Evolutionary conservation across 1,139 yeast species (phyloP).

Genomic region (Pichia sp.): DNA sequence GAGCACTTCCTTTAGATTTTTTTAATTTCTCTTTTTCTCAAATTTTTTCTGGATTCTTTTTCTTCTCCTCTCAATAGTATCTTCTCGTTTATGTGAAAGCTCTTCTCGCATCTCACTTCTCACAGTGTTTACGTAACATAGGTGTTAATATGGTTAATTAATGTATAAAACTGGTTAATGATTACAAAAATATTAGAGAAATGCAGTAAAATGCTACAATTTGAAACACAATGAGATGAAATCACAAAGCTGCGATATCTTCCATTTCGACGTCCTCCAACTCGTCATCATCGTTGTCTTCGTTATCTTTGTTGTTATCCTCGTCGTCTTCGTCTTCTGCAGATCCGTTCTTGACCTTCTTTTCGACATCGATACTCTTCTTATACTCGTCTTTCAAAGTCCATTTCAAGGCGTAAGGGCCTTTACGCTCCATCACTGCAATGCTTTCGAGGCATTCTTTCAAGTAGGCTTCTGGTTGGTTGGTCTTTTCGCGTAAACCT

Average conservation of each 20-base stretch:
- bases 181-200: background rate
- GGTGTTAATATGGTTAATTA: too few relatives aligned
- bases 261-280: slow-evolving; percentile 33
- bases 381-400: slow-evolving; percentile 87
- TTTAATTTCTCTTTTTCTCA: background rate
- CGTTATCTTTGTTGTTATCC: slow-evolving; percentile 42
- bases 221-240: background rate
- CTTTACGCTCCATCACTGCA: slow-evolving; percentile 86
- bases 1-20: background rate
- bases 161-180: background rate
- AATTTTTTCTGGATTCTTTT: background rate
- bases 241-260: slow-evolving; percentile 28
- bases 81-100: too few relatives aligned
- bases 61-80: too few relatives aligned
- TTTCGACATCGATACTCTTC: slow-evolving; percentile 71
- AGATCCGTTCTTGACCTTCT: slow-evolving; percentile 54
- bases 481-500: slow-evolving; percentile 88
- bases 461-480: slow-evolving; percentile 91
- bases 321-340: slow-evolving; percentile 41
- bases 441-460: slow-evolving; percentile 88
- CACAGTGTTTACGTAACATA: background rate
- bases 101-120: background rate
- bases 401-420: slow-evolving; percentile 92
- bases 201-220: background rate
- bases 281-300: slow-evolving; percentile 29